Base-by-base conservation (phyloP, 1,284 basidiomycete species). In the Dichomitus squalens region DNA sequence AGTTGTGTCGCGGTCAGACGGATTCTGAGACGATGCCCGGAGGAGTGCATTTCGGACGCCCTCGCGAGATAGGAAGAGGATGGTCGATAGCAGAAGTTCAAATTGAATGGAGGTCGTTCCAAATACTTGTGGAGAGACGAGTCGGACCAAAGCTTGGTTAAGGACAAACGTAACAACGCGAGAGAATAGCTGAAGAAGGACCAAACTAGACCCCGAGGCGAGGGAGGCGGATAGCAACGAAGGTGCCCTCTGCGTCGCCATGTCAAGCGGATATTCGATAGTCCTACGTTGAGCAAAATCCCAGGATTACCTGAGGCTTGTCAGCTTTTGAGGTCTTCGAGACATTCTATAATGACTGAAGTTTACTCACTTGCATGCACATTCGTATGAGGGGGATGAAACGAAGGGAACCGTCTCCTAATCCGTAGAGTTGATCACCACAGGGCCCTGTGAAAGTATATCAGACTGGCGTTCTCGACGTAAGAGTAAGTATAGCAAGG, bases 1-100 rank as follows among this genome's bases (percentile, higher is more conserved):
- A 3, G 38, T 39, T 3, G 40, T 18, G 18, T 56, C 47, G 18
- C 18, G 43, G 23, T 58, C 49, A 3, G 33, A 12, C 7, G 34
- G 27, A 7, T 53, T 21, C 14, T 51, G 18, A 9, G 63, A 23
- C 1, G 64, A 49, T n/a, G 73, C 69, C 7, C 83, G 73, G 11
- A 96, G 77, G 1, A 96, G 80, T 6, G 91, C 88, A 71, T 90
- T 93, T 35, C 95, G 82, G 9, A 98, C 84, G 4, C 95, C 96
- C 72, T 99, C 97, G 9, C 96, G 81, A 29, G 91, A 90, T 7
- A 98, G 80, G 70, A 98, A 97, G 36, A 99, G 81, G 65, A 97
- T 92, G 12, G 94, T 95, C 60, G 90, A 92, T 35, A 93, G 83
- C 27, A 99, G 73, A 33, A 92, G 82, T 67, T 95, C 93, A 71